Evolutionary conservation across 2,329 filamentous ascomycete species (phyloP), one percentile per base, ranked within the genome.

Genomic region (Helminthosporium solani): DNA sequence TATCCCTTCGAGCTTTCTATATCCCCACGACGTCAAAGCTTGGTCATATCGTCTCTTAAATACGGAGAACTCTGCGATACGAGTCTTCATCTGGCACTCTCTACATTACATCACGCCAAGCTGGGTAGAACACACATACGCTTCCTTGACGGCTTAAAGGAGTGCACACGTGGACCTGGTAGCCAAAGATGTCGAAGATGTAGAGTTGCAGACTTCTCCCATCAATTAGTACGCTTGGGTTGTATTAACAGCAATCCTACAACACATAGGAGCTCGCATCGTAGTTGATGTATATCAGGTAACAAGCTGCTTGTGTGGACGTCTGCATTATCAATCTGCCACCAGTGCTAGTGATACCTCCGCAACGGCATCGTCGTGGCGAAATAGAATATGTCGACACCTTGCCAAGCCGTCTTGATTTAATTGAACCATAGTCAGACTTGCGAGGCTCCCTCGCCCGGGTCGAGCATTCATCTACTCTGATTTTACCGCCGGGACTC

Each of bases 351-450:
- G 23, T 31, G 36, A 33, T 18, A 6, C 12, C 33, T 18, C 35
- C 44, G 43, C 50, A 46, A 42, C 36, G 44, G 20, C 7, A 33
- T 35, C 7, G 31, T 40, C 25, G 43, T 53, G 49, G 47, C 44
- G 33, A 52, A 49, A 44, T 12, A 19, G 41, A 16, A 34, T 41
- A 36, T 40, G 43, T 45, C 38, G 38, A 37, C 35, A 43, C 19
- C 15, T 37, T 30, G 60, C 60, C 57, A 62, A 67, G 63, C 25
- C 33, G 41, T 54, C 33, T 50, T 56, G 47, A 27, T 43, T 60
- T 60, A 53, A 65, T 63, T 67, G 52, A 51, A 56, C 50, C 56
- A 56, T 61, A 58, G 49, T 56, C 58, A 60, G 46, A 41, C 49
- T 49, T 50, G 45, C 52, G 49, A 59, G 37, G 56, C 53, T 59